These are phyloP conservation scores for Verticillium zaregamsianum DNA, from an alignment of 2,329 filamentous ascomycete genomes.

Conservation along the genomic window DNA sequence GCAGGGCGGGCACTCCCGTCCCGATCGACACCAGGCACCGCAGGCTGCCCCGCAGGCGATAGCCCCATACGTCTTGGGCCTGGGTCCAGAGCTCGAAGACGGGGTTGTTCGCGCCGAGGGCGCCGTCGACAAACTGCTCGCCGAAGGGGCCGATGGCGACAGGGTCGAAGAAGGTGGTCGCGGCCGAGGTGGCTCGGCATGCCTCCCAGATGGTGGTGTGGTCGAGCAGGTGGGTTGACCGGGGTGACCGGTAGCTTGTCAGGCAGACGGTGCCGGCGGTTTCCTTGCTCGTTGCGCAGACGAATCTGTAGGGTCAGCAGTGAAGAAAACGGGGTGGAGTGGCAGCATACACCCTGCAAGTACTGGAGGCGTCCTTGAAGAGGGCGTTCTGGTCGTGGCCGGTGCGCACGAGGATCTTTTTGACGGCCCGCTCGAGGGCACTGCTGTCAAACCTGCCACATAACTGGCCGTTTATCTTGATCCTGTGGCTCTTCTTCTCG, in stretches of 20 bases:
- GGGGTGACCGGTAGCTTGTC: conserved; percentile 12
- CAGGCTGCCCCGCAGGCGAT: conserved; percentile 22
- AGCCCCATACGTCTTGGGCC: conserved; percentile 28
- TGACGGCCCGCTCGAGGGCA: conserved; percentile 13
- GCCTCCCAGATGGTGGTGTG: conserved; percentile 26
- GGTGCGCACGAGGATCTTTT: conserved; percentile 9
- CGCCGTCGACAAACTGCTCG: conserved; percentile 8
- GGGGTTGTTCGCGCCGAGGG: conserved; percentile 36
- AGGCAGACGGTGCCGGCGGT: conserved; percentile 11
- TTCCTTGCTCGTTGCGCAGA: conserved; percentile 16
- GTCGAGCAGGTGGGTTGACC: conserved; percentile 18
- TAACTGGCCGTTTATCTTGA: conserved; percentile 13
- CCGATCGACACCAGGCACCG: conserved; percentile 35
- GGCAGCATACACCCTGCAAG: background rate
- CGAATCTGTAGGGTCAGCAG: conserved; percentile 13
- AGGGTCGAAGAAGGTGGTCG: conserved; percentile 9
- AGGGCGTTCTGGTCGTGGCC: conserved; percentile 12
- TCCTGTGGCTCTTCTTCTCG: conserved; percentile 13
- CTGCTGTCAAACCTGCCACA: conserved; percentile 15
- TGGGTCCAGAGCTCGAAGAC: conserved; percentile 32
- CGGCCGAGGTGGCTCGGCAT: conserved; percentile 14
- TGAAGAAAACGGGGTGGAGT: background rate
- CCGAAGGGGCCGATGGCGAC: background rate
- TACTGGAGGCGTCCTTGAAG: conserved; percentile 12
- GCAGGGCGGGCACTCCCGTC: conserved; percentile 27